Evolutionary conservation across 495 filamentous ascomycete genomes (phyloP), one percentile per base, ranked within the genome.

Genomic region (Hapsidospora chrysogenum): DNA sequence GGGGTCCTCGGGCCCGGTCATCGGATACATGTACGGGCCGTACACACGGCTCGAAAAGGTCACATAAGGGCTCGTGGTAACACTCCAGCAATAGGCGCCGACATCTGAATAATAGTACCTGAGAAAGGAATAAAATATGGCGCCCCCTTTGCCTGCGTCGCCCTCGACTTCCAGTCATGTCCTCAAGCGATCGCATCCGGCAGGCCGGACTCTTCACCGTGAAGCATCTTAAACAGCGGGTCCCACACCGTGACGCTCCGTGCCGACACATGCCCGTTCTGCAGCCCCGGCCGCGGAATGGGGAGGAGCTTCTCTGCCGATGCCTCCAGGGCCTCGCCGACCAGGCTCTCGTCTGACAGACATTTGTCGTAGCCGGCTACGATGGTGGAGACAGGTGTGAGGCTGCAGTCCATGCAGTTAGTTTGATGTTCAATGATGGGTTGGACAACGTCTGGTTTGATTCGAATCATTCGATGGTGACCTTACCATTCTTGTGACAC

Each of bases 171-270:
- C n/a, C n/a, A n/a, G n/a, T n/a, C n/a, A n/a, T n/a, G n/a, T n/a
- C n/a, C n/a, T n/a, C n/a, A 41, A 14, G 38, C 33, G 15, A 58
- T 58, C 9, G 51, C 55, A 38, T 53, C 50, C 7, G 49, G 43
- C 29, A 57, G 41, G 9, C 43, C 55, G 17, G 49, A 55, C n/a
- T 22, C 26, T 38, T 59, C 54, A 16, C 55, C 42, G 36, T 59
- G 55, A 16, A 39, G 42, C 41, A 47, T 43, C 36, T 52, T 50
- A 38, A 57, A 57, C 23, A 59, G 31, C n/a, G 56, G 54, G 31
- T 58, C 55, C 54, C 52, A 59, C 9, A 55, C 50, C 1, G 54
- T 56, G 9, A 44, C 40, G 17, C 48, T 45, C 32, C 55, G 41
- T 35, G 47, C 45, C 3, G 47, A 47, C 2, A 49, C 30, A 7